Base-by-base conservation (phyloP, 176 grass and related monocot genomes). In the Stipa capillata region DNA sequence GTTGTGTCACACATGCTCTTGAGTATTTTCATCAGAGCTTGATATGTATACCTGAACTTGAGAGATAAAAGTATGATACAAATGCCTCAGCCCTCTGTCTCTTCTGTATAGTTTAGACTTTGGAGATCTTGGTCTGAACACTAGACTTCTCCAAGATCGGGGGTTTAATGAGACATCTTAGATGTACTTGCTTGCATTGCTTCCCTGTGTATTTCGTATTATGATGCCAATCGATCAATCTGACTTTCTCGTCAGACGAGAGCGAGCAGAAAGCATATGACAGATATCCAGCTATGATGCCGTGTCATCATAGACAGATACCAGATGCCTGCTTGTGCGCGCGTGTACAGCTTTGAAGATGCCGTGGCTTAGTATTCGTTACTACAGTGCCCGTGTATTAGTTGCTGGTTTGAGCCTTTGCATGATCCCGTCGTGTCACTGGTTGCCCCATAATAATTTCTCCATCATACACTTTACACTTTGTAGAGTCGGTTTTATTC, bases 201-300 rank as follows among this genome's bases (percentile, higher is more conserved):
- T 73, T 65, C 39, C 56, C 15, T 48, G 37, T 50, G 34, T 66
- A 20, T 64, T 47, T 49, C 36, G 56, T 73, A 61, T 54, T 69
- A 74, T 84, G 81, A 84, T 88, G 45, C 61, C 51, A 60, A 76
- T 69, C 81, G 21, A 33, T 57, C 80, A 51, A n/a, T 75, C 39
- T 61, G 59, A 36, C 76, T 85, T 67, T 89, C 69, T 55, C 82
- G 80, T 69, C 62, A 15, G 82, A 80, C 69, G 82, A 76, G 65
- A 55, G 45, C 45, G 25, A 16, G 24, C 42, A 71, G 53, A 37
- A 77, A 64, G 65, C 55, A 72, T 37, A 69, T 7, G 51, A 28
- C 62, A 80, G 34, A 80, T 47, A 15, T 34, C 12, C 40, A 43
- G 57, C 25, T 31, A 89, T 62, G 43, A 76, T 80, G 53, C 82